Conservation (phyloP, 371 early-diverging fungal species). For the Actinomucor elegans region DNA sequence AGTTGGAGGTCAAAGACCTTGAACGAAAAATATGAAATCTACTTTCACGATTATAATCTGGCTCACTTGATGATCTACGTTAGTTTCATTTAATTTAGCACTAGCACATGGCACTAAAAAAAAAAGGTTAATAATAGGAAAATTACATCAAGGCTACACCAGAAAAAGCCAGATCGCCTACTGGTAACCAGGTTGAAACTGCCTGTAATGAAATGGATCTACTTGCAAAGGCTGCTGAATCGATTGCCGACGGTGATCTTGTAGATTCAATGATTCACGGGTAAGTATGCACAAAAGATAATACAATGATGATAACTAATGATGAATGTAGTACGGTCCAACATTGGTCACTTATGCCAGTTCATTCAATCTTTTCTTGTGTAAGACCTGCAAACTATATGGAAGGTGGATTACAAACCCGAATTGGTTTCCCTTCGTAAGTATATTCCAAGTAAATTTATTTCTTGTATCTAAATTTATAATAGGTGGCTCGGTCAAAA, state of each 20-base stretch:
- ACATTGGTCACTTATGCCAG: conserved; percentile 92
- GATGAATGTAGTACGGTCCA: conserved; percentile 51
- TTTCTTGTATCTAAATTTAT: not conserved
- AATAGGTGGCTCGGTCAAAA: conserved; percentile 92
- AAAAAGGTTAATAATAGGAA: conserved; percentile 38
- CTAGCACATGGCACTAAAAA: too few relatives aligned
- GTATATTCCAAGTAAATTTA: not conserved
- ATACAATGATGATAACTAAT: not conserved
- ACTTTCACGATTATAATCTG: conserved; percentile 92
- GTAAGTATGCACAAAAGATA: conserved; percentile 33
- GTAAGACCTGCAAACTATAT: conserved; percentile 84
- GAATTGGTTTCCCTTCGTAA: conserved; percentile 52
- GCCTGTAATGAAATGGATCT: conserved; percentile 49
- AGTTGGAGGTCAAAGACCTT: conserved; percentile 58
- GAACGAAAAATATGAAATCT: conserved; percentile 85
- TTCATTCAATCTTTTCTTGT: conserved; percentile 89
- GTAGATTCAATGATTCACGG: conserved; percentile 83
- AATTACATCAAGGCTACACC: conserved; percentile 45
- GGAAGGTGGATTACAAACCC: conserved; percentile 55
- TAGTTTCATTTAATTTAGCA: not conserved
- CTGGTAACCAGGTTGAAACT: conserved; percentile 19
- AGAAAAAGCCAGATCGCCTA: conserved; percentile 12
- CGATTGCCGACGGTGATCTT: conserved; percentile 86
- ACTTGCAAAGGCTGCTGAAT: conserved; percentile 86
- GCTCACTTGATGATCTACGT: conserved; percentile 88